phyloP scores from a whole-genome alignment of 306 rosid species.

The Cercis canadensis region DNA sequence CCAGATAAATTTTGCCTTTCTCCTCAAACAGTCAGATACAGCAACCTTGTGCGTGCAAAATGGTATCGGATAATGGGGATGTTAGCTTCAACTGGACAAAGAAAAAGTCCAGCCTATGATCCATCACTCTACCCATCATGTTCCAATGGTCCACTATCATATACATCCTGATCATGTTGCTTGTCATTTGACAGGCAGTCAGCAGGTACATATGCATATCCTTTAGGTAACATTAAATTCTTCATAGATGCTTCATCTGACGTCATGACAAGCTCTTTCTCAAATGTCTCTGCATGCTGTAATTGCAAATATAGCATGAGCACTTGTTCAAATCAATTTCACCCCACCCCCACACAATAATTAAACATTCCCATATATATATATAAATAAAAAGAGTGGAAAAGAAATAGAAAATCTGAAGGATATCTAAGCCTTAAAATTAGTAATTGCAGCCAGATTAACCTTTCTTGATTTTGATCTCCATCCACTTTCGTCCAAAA shows the following conservation, averaged over 20 bases:
- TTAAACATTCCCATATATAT: not conserved
- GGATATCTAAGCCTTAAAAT: not conserved
- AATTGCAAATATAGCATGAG: slow-evolving; percentile 41
- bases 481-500: slow-evolving; percentile 72
- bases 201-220: slow-evolving; percentile 97
- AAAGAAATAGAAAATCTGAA: not conserved
- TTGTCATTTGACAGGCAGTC: slow-evolving; percentile 81
- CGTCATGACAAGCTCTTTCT: slow-evolving; percentile 93
- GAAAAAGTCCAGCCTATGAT: slow-evolving; percentile 33
- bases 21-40: slow-evolving; percentile 19
- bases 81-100: slow-evolving; percentile 40
- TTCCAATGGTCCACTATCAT: slow-evolving; percentile 58
- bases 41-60: slow-evolving; percentile 33
- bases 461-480: slow-evolving; percentile 87
- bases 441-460: slow-evolving; percentile 11
- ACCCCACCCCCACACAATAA: slow-evolving; percentile 1
- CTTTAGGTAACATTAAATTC: slow-evolving; percentile 87
- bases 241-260: slow-evolving; percentile 97
- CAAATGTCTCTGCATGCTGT: slow-evolving; percentile 83
- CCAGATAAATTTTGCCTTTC: slow-evolving; percentile 35
- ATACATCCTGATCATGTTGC: slow-evolving; percentile 68
- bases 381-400: not conserved
- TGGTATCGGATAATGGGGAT: slow-evolving; percentile 34
- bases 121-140: slow-evolving; percentile 57
- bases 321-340: slow-evolving; percentile 17